Evolutionary conservation across 257 asterid genomes (phyloP).

Genomic region (Nicotiana paniculata): DNA sequence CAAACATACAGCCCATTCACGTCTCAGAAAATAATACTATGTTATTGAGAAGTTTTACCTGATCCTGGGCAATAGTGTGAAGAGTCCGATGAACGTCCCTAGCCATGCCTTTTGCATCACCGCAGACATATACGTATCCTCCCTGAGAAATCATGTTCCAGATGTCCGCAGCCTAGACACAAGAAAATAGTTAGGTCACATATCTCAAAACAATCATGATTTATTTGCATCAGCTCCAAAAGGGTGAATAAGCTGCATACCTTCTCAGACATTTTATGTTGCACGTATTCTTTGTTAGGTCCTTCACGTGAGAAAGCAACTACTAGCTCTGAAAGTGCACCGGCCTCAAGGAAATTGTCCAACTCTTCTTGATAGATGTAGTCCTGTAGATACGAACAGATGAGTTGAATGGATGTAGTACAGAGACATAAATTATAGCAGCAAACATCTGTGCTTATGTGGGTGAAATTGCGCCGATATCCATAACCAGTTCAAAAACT

Average conservation of each 20-base stretch:
- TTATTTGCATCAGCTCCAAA: background rate
- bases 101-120: constrained; percentile 99
- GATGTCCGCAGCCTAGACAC: constrained; percentile 57
- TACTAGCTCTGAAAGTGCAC: constrained; percentile 84
- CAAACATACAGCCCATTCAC: background rate
- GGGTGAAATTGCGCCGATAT: background rate
- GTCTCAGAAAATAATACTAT: background rate
- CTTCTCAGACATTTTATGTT: constrained; percentile 87
- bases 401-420: background rate
- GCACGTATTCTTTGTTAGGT: constrained; percentile 82
- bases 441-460: background rate
- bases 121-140: constrained; percentile 80
- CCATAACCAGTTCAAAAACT: constrained; percentile 13
- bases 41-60: constrained; percentile 41
- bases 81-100: constrained; percentile 96
- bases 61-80: constrained; percentile 82
- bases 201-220: background rate
- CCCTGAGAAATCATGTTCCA: constrained; percentile 91
- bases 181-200: background rate
- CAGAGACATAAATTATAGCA: background rate
- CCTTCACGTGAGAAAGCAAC: constrained; percentile 96
- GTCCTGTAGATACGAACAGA: constrained; percentile 46
- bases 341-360: constrained; percentile 51
- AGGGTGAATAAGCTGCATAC: constrained; percentile 23
- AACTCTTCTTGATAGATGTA: constrained; percentile 81